These are phyloP conservation scores for Aspergillus wentii DNA, from an alignment of 495 filamentous ascomycete species.

Conservation along the genomic window DNA sequence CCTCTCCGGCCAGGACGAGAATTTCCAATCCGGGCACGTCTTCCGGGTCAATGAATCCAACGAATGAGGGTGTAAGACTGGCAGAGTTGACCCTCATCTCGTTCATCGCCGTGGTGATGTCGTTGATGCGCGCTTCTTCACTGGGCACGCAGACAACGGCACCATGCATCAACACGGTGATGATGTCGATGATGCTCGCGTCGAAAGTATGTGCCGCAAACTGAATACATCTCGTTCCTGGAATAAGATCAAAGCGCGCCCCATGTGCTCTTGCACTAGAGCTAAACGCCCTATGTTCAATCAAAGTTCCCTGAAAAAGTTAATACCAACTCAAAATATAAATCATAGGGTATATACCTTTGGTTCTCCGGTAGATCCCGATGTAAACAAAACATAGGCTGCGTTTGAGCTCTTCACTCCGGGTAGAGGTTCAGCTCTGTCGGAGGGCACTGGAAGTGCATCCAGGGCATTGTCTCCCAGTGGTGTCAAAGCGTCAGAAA, in stretches of 20 bases:
- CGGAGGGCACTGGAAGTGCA: conserved; percentile 14
- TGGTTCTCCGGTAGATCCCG: conserved; percentile 47
- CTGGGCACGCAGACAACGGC: conserved; percentile 44
- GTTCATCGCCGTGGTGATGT: conserved; percentile 42
- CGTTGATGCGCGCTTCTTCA: conserved; percentile 46
- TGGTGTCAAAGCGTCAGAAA: conserved; percentile 29
- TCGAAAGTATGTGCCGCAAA: conserved; percentile 54
- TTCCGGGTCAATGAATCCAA: conserved; percentile 38
- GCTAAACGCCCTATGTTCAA: conserved; percentile 42
- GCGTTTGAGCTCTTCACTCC: conserved; percentile 30
- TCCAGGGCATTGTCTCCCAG: conserved; percentile 28
- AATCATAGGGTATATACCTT: no score
- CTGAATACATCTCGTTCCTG: conserved; percentile 36
- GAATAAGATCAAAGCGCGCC: conserved; percentile 21
- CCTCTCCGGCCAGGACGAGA: conserved; percentile 49
- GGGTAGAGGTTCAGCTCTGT: conserved; percentile 18
- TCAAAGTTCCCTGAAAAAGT: conserved; percentile 34
- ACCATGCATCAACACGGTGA: conserved; percentile 40
- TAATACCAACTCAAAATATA: conserved; percentile 1
- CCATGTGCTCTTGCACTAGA: conserved; percentile 41
- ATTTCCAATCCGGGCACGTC: conserved; percentile 40
- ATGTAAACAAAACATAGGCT: conserved; percentile 45
- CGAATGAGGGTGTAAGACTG: conserved; percentile 50
- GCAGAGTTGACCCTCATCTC: conserved; percentile 39
- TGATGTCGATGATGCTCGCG: conserved; percentile 37